Evolutionary conservation across 148 eudicot species (phyloP).

Genomic region (Gaultheria prostrata): DNA sequence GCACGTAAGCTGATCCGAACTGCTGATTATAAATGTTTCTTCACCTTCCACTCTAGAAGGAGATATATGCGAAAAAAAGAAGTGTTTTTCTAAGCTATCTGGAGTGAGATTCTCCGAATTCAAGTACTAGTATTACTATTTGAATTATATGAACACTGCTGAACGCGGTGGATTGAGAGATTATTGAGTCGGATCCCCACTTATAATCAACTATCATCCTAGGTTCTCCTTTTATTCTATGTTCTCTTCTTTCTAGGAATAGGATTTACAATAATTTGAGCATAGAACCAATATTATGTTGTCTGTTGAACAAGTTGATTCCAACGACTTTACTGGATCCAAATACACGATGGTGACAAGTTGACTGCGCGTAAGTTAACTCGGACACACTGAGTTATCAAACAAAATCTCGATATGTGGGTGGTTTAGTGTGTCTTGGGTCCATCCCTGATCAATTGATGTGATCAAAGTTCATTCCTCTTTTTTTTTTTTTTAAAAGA

Average conservation of each 20-base stretch:
- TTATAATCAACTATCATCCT: neutral
- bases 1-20: no score
- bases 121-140: no score
- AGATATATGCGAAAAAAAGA: neutral
- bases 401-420: no score
- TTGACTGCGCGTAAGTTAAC: no score
- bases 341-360: no score
- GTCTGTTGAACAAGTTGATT: neutral
- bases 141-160: neutral
- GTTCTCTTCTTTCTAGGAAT: neutral
- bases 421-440: no score
- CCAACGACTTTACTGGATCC: neutral
- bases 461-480: no score
- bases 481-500: no score
- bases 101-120: neutral
- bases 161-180: neutral
- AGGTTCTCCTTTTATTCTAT: neutral
- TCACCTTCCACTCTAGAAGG: neutral
- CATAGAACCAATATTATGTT: neutral
- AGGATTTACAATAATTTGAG: neutral
- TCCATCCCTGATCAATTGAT: no score
- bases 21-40: no score
- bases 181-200: neutral
- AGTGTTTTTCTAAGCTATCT: neutral
- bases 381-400: no score